phyloP scores from a whole-genome alignment of 2,329 filamentous ascomycete species.

The Calonectria pseudoturangicola region DNA sequence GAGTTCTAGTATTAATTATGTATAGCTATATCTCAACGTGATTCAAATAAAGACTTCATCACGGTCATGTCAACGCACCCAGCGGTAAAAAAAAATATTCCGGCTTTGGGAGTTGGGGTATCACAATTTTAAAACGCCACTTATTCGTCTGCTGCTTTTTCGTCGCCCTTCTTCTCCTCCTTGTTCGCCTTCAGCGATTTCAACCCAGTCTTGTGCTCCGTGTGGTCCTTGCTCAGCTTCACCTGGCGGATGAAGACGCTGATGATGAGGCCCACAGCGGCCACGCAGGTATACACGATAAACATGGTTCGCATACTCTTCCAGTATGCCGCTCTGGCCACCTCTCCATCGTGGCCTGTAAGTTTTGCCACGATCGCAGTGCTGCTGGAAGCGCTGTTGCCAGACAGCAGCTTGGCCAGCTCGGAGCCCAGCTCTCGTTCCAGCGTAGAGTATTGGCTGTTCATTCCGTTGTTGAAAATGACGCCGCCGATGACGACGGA shows the following conservation, averaged over 20 bases:
- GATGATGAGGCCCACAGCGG: slow-evolving; percentile 67
- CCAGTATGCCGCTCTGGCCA: slow-evolving; percentile 69
- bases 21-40: not conserved
- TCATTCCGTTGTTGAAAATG: slow-evolving; percentile 85
- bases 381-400: slow-evolving; percentile 76
- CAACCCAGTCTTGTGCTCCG: slow-evolving; percentile 76
- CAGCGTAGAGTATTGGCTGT: slow-evolving; percentile 70
- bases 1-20: not conserved
- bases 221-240: slow-evolving; percentile 72
- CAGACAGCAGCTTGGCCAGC: slow-evolving; percentile 71
- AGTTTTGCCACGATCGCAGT: slow-evolving; percentile 74
- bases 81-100: not conserved
- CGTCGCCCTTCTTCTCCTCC: slow-evolving; percentile 48
- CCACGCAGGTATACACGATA: slow-evolving; percentile 72
- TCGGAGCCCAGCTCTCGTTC: slow-evolving; percentile 69
- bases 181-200: slow-evolving; percentile 61
- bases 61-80: not conserved
- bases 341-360: slow-evolving; percentile 63
- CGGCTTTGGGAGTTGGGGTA: slow-evolving; percentile 17
- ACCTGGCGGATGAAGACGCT: slow-evolving; percentile 69
- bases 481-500: slow-evolving; percentile 85
- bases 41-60: not conserved
- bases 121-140: not conserved
- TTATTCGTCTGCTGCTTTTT: slow-evolving; percentile 32
- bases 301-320: slow-evolving; percentile 73